Conservation (phyloP, 2,329 filamentous ascomycete genomes). For the Botrytis fragariae region DNA sequence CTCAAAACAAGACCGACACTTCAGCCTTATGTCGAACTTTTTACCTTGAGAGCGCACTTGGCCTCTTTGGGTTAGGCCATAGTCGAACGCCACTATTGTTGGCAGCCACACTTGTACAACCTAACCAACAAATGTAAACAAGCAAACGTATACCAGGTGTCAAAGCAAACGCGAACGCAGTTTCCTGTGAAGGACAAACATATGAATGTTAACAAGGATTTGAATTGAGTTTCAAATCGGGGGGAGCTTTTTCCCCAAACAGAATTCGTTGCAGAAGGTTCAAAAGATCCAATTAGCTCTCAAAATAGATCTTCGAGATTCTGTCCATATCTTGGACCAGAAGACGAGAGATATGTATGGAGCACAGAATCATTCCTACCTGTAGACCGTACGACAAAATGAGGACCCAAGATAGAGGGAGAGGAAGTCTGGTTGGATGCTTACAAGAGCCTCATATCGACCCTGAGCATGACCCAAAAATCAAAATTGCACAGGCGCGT, state of each 20-base stretch:
- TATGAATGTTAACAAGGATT: not conserved
- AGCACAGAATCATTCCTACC: not conserved
- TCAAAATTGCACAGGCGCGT: not conserved
- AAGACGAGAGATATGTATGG: not conserved
- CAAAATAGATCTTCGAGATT: not conserved
- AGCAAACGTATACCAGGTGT: not conserved
- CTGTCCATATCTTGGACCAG: not conserved
- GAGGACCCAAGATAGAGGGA: not conserved
- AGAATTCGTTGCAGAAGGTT: not conserved
- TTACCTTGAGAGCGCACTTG: not conserved
- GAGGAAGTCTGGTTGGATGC: not conserved
- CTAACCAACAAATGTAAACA: not conserved
- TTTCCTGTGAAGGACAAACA: not conserved
- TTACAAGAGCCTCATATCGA: not conserved
- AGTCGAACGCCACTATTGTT: not conserved
- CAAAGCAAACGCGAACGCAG: not conserved
- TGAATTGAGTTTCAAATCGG: not conserved
- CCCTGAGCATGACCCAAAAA: conserved; percentile 1
- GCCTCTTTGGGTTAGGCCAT: not conserved
- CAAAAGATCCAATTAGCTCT: not conserved
- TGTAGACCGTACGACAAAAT: not conserved
- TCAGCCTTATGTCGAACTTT: not conserved
- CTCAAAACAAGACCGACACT: not conserved
- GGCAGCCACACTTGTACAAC: not conserved
- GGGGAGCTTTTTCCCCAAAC: not conserved